Percentiles rank a stretch among this genome's conserved stretches.
phyloP scores from a whole-genome alignment of 2,329 filamentous ascomycete species.

The Delphinella strobiligena region DNA sequence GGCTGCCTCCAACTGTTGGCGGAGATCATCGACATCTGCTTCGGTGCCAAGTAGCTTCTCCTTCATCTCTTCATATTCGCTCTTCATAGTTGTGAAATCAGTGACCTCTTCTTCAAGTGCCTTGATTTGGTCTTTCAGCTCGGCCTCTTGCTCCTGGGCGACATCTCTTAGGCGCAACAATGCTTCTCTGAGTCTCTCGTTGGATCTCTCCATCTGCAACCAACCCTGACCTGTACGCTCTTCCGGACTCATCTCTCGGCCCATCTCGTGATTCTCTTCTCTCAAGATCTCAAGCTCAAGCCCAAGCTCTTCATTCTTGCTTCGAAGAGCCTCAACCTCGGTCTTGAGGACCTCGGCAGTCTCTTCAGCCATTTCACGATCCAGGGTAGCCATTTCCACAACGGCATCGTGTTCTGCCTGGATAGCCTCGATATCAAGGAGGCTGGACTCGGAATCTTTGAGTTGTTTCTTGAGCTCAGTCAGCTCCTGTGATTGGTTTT shows the following conservation, averaged over 20 bases:
- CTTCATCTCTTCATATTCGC: slow-evolving; percentile 57
- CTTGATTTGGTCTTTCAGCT: slow-evolving; percentile 53
- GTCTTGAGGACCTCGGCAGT: slow-evolving; percentile 69
- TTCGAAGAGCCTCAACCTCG: slow-evolving; percentile 66
- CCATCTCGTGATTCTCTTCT: slow-evolving; percentile 77
- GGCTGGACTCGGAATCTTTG: slow-evolving; percentile 59
- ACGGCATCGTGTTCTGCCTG: slow-evolving; percentile 77
- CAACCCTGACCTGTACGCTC: slow-evolving; percentile 78
- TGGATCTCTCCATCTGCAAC: slow-evolving; percentile 83
- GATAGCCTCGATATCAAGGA: slow-evolving; percentile 58
- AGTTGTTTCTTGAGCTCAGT: slow-evolving; percentile 62
- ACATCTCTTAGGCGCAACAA: slow-evolving; percentile 75
- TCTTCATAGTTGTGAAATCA: slow-evolving; percentile 30
- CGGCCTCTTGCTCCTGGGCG: slow-evolving; percentile 71
- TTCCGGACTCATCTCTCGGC: slow-evolving; percentile 75
- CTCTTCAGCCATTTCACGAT: slow-evolving; percentile 94
- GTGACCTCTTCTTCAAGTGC: slow-evolving; percentile 27
- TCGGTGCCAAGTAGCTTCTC: slow-evolving; percentile 64
- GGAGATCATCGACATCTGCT: slow-evolving; percentile 68
- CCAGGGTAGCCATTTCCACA: slow-evolving; percentile 75
- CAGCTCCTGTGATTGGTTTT: slow-evolving; percentile 72
- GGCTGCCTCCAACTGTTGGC: slow-evolving; percentile 81
- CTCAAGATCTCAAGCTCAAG: slow-evolving; percentile 77
- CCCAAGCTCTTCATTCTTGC: slow-evolving; percentile 70
- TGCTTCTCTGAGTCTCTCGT: slow-evolving; percentile 76